Evolutionary conservation across 1,139 yeast genomes (phyloP).

Genomic region (Candida tropicalis): DNA sequence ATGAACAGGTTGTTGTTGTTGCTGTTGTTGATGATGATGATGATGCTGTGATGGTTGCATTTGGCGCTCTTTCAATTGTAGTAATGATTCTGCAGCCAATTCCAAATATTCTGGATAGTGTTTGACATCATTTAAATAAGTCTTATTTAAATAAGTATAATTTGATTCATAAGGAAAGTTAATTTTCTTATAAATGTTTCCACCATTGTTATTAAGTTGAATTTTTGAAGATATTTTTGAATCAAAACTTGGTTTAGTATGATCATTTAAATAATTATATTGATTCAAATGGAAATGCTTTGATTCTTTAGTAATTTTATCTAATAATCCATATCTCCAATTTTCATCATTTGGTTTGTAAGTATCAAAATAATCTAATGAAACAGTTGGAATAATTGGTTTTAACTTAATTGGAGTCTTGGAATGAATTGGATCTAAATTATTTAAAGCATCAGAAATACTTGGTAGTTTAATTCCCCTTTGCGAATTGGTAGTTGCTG

Average conservation of each 20-base stretch:
- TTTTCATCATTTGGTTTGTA: conserved; percentile 51
- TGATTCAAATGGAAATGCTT: conserved; percentile 33
- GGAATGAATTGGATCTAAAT: conserved; percentile 26
- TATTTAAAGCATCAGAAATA: conserved; percentile 40
- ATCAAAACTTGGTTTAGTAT: conserved; percentile 42
- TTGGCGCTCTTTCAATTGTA: conserved; percentile 26
- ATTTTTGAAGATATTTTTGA: conserved; percentile 42
- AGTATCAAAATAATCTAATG: conserved; percentile 50
- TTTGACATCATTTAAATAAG: conserved; percentile 48
- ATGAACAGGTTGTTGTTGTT: conserved; percentile 1
- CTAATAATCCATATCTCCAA: conserved; percentile 48
- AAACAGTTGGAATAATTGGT: conserved; percentile 46
- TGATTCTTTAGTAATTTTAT: conserved; percentile 37
- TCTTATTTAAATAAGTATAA: conserved; percentile 51
- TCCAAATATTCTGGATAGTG: conserved; percentile 52
- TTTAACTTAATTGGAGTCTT: conserved; percentile 31
- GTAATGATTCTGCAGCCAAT: conserved; percentile 49
- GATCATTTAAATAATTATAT: conserved; percentile 32
- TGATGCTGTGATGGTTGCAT: conserved; percentile 19
- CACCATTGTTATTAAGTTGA: conserved; percentile 31
- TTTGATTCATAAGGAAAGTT: conserved; percentile 60
- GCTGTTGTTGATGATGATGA: conserved; percentile 1
- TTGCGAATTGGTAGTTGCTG: background rate
- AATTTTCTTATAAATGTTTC: conserved; percentile 32
- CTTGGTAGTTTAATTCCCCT: conserved; percentile 35